Base-by-base conservation (phyloP, 441 rosid genomes). In the Arabidopsis hybrid region DNA sequence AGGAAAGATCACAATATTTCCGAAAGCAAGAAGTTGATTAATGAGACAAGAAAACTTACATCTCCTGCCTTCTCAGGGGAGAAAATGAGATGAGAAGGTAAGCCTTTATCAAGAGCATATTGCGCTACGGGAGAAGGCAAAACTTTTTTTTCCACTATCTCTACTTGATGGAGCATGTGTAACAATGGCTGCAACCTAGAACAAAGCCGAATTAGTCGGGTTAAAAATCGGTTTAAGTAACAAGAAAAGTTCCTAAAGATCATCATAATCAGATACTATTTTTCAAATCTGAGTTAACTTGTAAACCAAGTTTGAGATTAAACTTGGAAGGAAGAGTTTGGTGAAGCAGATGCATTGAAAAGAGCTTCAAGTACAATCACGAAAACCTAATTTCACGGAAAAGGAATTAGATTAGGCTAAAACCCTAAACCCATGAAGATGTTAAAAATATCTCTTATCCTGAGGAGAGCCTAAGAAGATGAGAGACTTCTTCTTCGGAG, bases 381-480 rank as follows among this genome's bases (percentile, higher is more conserved):
- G 35, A 96, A 86, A 43, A 92, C 97, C 97, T 95, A 59, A 55
- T 56, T 40, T 12, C 0, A 6, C 0, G 47, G 45, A 45, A 8
- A 26, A 61, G 43, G 32, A 5, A 57, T 16, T 8, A 29, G 26
- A 17, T 1, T 7, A 29, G 3, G 50, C n/a, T 32, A 26, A 60
- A 18, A 8, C 42, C 36, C 14, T 63, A 65, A 57, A 70, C 52
- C 38, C 53, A 32, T 16, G 46, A 74, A 31, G 43, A 45, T 8
- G 18, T 60, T n/a, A 18, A 67, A 26, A 26, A 3, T 26, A 18
- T 32, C 31, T n/a, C 32, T 9, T 72, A 21, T 88, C 99, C 90
- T 90, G 84, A 75, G 99, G 98, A 78, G 99, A 89, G 71, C 98
- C 99, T 67, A 95, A 63, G 87, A 95, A 92, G 80, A 92, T 88